Base-by-base conservation (phyloP, 2,329 filamentous ascomycete genomes). In the Trichoderma sp. region DNA sequence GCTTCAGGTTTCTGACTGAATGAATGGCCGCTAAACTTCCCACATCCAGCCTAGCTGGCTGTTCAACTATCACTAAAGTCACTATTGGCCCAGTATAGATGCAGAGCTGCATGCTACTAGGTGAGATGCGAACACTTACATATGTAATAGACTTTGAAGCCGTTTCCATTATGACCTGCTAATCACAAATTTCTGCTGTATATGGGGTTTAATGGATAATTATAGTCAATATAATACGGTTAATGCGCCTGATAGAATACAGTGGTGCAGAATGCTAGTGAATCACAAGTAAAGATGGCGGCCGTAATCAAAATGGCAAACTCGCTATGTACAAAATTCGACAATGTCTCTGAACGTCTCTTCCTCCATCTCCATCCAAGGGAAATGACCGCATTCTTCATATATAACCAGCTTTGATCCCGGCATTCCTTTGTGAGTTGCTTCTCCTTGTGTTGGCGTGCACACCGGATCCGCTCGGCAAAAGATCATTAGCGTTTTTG, bases 381-480 rank as follows among this genome's bases (percentile, higher is more conserved):
- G 64, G 5, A 67, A 67, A 30, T 67, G 64, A 3, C 64, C 64
- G 12, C 64, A 67, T 13, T 58, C 20, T 1, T 67, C 50, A 15
- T 67, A 67, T 20, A 67, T 67, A 12, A 67, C 23, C 7, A 67
- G 23, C 20, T 67, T 67, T 3, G 64, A 67, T 20, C 50, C 50
- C 7, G 2, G 12, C 15, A 67, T 67, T 6, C 64, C 50, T 39
- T 13, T 12, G 3, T 67, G 23, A 12, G 50, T 67, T 13, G 64
- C 64, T 20, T 23, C 20, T 6, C 23, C 64, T n/a, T 67, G 64
- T 3, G 50, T 57, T 30, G 53, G 53, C 3, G 64, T 67, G 13
- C 64, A 67, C 11, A 67, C 64, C 17, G 64, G 64, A 43, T 67
- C 64, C 32, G 50, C 64, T 17, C 26, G 64, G n/a, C 64, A 67